These are phyloP conservation scores for Colletotrichum acutatum DNA, from an alignment of 2,329 filamentous ascomycete genomes.

Conservation along the genomic window DNA sequence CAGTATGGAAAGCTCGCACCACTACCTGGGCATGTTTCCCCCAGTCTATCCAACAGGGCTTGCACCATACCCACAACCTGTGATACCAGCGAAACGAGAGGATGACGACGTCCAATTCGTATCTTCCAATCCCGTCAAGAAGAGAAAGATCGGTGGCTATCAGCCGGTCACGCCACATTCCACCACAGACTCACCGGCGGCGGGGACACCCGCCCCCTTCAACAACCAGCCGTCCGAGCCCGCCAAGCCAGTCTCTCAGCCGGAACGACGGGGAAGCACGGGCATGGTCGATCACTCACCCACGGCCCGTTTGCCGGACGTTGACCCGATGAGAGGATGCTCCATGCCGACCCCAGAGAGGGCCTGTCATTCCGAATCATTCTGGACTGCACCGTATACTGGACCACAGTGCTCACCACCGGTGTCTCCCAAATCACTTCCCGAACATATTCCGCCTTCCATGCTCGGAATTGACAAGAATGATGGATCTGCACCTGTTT, in stretches of 20 bases:
- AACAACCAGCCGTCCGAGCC: conserved; percentile 2
- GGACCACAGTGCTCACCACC: conserved; percentile 44
- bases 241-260: conserved; percentile 11
- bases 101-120: conserved; percentile 59
- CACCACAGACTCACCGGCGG: neutral
- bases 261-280: conserved; percentile 44
- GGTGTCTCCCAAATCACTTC: conserved; percentile 48
- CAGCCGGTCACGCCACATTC: conserved; percentile 13
- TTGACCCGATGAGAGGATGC: conserved; percentile 44
- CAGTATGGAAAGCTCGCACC: conserved; percentile 21
- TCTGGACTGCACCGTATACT: conserved; percentile 31
- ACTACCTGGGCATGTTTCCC: conserved; percentile 27
- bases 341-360: conserved; percentile 49
- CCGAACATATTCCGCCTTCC: conserved; percentile 13
- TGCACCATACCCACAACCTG: neutral
- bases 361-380: conserved; percentile 41
- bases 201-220: neutral
- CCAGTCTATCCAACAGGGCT: conserved; percentile 7
- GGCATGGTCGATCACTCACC: conserved; percentile 43
- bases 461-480: conserved; percentile 9
- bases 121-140: conserved; percentile 56
- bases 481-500: neutral
- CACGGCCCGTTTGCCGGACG: conserved; percentile 38
- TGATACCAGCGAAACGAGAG: conserved; percentile 41
- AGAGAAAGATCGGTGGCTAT: conserved; percentile 35